Base-by-base conservation (phyloP, 768 basidiomycete species). In the Sarcodon aspratus region DNA sequence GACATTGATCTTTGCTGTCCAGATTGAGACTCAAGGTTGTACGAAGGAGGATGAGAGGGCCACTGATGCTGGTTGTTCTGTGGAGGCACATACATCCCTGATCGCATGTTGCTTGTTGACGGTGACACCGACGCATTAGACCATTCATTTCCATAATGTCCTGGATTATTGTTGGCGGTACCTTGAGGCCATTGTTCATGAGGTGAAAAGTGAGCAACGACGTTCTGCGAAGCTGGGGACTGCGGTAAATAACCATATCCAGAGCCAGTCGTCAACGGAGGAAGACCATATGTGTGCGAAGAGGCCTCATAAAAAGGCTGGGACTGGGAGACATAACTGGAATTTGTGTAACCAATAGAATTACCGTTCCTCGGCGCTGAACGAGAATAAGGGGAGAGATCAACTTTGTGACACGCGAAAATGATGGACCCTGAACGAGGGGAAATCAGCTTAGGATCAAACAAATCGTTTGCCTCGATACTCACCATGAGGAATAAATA, bases 401-500 rank as follows among this genome's bases (percentile, higher is more conserved):
- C 70, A 55, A 80, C 71, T 65, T 80, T 79, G 68, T 84, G 81
- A 69, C 80, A 84, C 44, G 81, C 80, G 62, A 85, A 82, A 58
- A 83, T 82, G 56, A 85, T 75, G 58, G 73, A 71, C 52, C 80
- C 80, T 82, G 62, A 33, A 51, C 46, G 52, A 48, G 34, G 53
- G 48, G 50, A 40, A 40, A 18, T 33, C 31, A 36, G 36, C 46
- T 49, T 38, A 52, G 13, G 58, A 9, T 13, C 59, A 51, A 21
- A 61, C 52, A 45, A 57, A 9, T 48, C 44, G 50, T 47, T 46
- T 38, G 52, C 48, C 53, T 42, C 49, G 47, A 64, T 53, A 58
- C 78, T 57, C 62, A 84, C 88, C 88, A 77, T 92, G 86, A 62
- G 89, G 88, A 65, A 90, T 88, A 65, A 86, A 91, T 54, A 91